Evolutionary conservation across 2,329 filamentous ascomycete species (phyloP).

Genomic region (Penicillium sp.): DNA sequence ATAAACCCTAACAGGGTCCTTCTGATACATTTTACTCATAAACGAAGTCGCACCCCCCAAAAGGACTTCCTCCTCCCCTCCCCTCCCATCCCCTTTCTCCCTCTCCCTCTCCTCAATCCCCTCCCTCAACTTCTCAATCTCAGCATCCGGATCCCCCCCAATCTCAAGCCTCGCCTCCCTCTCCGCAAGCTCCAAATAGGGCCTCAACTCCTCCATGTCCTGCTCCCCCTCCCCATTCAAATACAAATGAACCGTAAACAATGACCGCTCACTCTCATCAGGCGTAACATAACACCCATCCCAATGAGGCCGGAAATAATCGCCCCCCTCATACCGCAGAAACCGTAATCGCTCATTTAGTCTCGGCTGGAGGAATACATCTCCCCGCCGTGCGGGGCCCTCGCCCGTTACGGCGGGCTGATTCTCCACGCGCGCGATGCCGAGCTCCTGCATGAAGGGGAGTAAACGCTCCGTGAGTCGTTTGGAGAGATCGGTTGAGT

Average conservation of each 20-base stretch:
- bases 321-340: slow-evolving; percentile 70
- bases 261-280: slow-evolving; percentile 55
- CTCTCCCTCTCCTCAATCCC: neutral
- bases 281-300: slow-evolving; percentile 67
- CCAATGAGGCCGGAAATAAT: slow-evolving; percentile 75
- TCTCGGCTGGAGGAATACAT: slow-evolving; percentile 43
- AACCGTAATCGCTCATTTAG: slow-evolving; percentile 78
- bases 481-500: slow-evolving; percentile 64
- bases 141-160: slow-evolving; percentile 17
- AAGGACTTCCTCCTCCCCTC: slow-evolving; percentile 36
- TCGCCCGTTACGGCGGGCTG: slow-evolving; percentile 51
- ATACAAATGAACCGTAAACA: slow-evolving; percentile 62
- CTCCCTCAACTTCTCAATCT: slow-evolving; percentile 22
- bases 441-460: slow-evolving; percentile 54
- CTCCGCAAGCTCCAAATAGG: slow-evolving; percentile 23
- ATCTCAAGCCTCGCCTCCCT: slow-evolving; percentile 8
- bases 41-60: slow-evolving; percentile 61
- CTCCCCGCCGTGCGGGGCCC: slow-evolving; percentile 47
- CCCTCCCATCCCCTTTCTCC: neutral
- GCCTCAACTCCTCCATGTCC: slow-evolving; percentile 32
- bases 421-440: slow-evolving; percentile 43
- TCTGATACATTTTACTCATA: slow-evolving; percentile 36
- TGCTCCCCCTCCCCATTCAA: slow-evolving; percentile 52
- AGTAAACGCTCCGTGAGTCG: slow-evolving; percentile 65
- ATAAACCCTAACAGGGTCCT: slow-evolving; percentile 47